Base-by-base conservation (phyloP, 2,329 filamentous ascomycete genomes). In the Cladosporium austrohemisphaericum region DNA sequence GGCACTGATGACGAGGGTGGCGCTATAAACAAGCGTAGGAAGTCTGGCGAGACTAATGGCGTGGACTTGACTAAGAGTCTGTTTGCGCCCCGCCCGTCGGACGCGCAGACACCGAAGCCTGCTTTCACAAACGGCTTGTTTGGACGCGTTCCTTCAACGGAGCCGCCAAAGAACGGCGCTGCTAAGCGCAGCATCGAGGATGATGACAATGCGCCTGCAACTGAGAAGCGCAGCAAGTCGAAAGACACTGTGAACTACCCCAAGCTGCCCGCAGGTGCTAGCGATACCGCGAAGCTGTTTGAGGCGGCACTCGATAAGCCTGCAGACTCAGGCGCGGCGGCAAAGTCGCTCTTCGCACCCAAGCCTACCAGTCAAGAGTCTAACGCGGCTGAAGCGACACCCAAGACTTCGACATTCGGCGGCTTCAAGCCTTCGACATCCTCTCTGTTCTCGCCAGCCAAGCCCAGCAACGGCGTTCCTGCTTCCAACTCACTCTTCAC, bases 251-350 rank as follows among this genome's bases (percentile, higher is more conserved):
- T 57, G 16, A 35, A 56, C 9, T 65, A 64, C 40, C 61, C 63
- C 5, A 64, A 60, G 41, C 53, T 64, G 7, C 57, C 62, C 3
- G 57, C 59, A 11, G 58, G 44, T 43, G 58, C 61, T 14, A 66
- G 62, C 51, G 60, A 57, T 23, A 62, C 61, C 9, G 54, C 61
- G 10, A 60, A 60, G 52, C 50, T 66, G 13, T 66, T 66, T 44
- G 57, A 57, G 29, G 56, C 61, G 20, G 56, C 59, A 6, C 55
- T 66, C 13, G 57, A 63, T 41, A 62, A 60, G 51, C 52, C 56
- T 25, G 40, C 40, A 26, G 48, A 50, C 4, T 22, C 23, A 16
- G 48, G 38, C 48, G 23, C 55, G 23, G 48, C 32, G 14, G 48
- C 55, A 14, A 55, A 52, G 35, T 49, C 57, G 13, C 41, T 55